phyloP scores from a whole-genome alignment of 2,329 filamentous ascomycete genomes.

The Colletotrichum siamense region DNA sequence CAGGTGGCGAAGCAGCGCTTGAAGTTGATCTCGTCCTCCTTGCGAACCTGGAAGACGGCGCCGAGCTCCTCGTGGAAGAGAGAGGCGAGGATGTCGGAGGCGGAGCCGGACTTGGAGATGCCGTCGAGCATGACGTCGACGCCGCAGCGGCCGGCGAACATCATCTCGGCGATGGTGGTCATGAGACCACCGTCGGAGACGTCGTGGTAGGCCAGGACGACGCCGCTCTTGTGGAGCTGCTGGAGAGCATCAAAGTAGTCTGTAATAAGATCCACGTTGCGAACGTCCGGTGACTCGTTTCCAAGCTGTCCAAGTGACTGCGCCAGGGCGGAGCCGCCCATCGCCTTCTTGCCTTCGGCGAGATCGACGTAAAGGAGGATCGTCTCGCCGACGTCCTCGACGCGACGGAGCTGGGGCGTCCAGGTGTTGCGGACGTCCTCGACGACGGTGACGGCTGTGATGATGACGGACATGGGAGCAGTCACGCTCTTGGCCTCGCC shows the following conservation, averaged over 20 bases:
- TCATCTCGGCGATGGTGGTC: constrained; percentile 94
- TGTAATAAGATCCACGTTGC: constrained; percentile 78
- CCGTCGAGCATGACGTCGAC: constrained; percentile 84
- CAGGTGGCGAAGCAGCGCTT: constrained; percentile 90
- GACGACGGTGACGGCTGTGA: constrained; percentile 89
- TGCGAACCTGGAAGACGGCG: constrained; percentile 93
- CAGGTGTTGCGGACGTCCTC: constrained; percentile 85
- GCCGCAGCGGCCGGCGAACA: constrained; percentile 93
- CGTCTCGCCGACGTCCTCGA: constrained; percentile 88
- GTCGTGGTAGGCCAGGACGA: constrained; percentile 93
- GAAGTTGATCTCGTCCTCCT: constrained; percentile 84
- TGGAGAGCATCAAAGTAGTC: constrained; percentile 90
- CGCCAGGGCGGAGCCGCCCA: constrained; percentile 90
- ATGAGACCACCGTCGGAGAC: constrained; percentile 91
- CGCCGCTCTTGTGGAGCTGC: constrained; percentile 62
- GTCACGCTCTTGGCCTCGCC: constrained; percentile 83
- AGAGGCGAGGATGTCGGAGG: constrained; percentile 72
- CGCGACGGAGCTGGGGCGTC: constrained; percentile 85
- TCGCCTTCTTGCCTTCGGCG: constrained; percentile 76
- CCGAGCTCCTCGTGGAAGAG: constrained; percentile 97
- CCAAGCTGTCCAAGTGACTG: constrained; percentile 90
- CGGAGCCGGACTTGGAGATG: constrained; percentile 65
- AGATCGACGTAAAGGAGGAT: constrained; percentile 92
- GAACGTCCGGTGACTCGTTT: constrained; percentile 83
- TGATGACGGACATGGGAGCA: constrained; percentile 87